phyloP scores from a whole-genome alignment of 78 protist species.

The Chrysochromulina tobinii region DNA sequence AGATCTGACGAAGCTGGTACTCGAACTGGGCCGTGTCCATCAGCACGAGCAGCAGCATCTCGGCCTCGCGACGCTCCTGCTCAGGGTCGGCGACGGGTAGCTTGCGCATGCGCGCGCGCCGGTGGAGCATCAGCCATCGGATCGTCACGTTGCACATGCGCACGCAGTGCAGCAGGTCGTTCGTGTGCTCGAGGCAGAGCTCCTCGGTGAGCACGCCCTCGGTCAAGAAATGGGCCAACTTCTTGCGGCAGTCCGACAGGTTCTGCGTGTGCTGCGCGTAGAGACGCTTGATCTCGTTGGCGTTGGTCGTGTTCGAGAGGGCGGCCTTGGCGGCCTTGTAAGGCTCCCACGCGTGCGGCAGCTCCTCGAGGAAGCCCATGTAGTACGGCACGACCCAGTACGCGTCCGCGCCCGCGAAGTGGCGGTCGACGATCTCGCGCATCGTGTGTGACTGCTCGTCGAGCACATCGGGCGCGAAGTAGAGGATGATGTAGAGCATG shows the following conservation, averaged over 20 bases:
- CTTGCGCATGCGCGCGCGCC: constrained; percentile 44
- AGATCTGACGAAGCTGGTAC: constrained; percentile 63
- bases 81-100: neutral
- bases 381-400: constrained; percentile 87
- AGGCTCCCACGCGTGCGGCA: constrained; percentile 86
- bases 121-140: constrained; percentile 87
- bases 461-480: constrained; percentile 88
- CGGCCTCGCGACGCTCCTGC: constrained; percentile 12
- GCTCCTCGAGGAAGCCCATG: constrained; percentile 92
- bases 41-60: constrained; percentile 65
- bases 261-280: neutral
- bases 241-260: neutral
- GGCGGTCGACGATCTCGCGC: constrained; percentile 89
- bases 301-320: constrained; percentile 73
- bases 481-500: constrained; percentile 92
- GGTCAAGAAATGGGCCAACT: constrained; percentile 47
- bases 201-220: constrained; percentile 88
- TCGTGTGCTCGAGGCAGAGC: constrained; percentile 78
- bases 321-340: constrained; percentile 93
- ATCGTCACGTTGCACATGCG: constrained; percentile 90
- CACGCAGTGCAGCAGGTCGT: constrained; percentile 57
- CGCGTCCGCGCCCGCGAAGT: too few relatives aligned
- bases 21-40: constrained; percentile 90
- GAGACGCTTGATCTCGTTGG: constrained; percentile 24
- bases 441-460: constrained; percentile 76